Evolutionary conservation across 345 rosid genomes (phyloP).

Genomic region (Luvunga scandens): DNA sequence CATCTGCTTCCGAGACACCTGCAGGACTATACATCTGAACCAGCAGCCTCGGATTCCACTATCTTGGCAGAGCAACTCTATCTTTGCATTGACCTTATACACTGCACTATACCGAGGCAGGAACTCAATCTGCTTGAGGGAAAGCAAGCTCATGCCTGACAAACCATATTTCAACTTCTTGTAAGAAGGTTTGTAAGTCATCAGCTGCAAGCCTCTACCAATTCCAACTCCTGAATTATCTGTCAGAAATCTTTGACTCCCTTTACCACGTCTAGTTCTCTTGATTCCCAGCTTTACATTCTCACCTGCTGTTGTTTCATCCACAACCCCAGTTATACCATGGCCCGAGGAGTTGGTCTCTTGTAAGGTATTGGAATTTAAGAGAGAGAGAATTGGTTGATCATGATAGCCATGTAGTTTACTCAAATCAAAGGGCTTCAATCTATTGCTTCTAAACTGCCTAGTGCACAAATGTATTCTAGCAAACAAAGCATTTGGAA

Average conservation of each 20-base stretch:
- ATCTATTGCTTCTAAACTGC: constrained; percentile 76
- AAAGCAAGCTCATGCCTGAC: constrained; percentile 47
- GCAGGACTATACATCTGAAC: constrained; percentile 85
- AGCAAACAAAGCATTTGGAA: constrained; percentile 58
- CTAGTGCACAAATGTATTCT: constrained; percentile 75
- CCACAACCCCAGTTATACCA: constrained; percentile 52
- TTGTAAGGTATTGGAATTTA: constrained; percentile 45
- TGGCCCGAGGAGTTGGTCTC: constrained; percentile 39
- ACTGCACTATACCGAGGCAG: constrained; percentile 34
- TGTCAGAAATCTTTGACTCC: constrained; percentile 31
- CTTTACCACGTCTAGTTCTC: constrained; percentile 55
- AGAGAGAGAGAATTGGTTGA: constrained; percentile 73
- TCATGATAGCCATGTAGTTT: constrained; percentile 80
- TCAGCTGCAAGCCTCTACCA: constrained; percentile 20
- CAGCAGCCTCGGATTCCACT: constrained; percentile 98
- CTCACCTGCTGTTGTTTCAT: constrained; percentile 49
- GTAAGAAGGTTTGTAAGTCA: constrained; percentile 36
- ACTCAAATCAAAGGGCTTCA: constrained; percentile 78
- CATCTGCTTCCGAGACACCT: constrained; percentile 59
- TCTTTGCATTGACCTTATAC: constrained; percentile 61
- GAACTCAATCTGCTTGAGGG: constrained; percentile 45
- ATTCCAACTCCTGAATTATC: constrained; percentile 34
- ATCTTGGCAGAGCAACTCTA: constrained; percentile 88
- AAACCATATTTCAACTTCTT: constrained; percentile 48
- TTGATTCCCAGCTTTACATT: constrained; percentile 57